Base-by-base conservation (phyloP, 495 filamentous ascomycete genomes). In the Annulohypoxylon nitens region DNA sequence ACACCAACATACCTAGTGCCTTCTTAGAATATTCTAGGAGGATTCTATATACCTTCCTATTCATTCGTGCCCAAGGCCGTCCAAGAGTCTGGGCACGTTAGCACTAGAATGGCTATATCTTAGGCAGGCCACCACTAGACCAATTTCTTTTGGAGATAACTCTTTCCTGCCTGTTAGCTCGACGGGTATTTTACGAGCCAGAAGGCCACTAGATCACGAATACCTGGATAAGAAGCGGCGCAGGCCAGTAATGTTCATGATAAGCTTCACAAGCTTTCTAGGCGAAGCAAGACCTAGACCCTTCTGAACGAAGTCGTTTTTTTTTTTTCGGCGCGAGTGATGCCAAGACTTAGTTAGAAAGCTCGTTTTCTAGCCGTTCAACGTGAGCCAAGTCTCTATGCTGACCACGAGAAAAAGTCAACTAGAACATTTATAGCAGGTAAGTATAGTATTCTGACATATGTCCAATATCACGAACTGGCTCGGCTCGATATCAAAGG, bases 181-280 rank as follows among this genome's bases (percentile, higher is more conserved):
- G 12, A 47, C 14, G 43, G 16, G 5, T 18, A 16, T 47, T 47
- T 47, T 47, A 47, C 43, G 12, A 47, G 16, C 14, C 9, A 18
- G 14, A 11, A 47, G n/a, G 4, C 18, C n/a, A 9, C 8, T 51
- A 51, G 23, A 11, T 4, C n/a, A 26, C 20, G 48, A 11, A 11
- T n/a, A 43, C 20, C 48, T 51, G 5, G 14, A 7, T 33, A 54
- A 54, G 25, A 10, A 25, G 14, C 4, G 18, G 54, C 54, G 41
- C 54, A 5, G 37, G 23, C 39, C 20, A 50, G 37, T 16, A 20
- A 37, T 18, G 30, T 11, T 4, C 8, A 50, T 18, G 64, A 67
- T 58, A 67, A 61, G 55, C 54, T 61, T 51, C 55, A 39, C 54
- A 67, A 67, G 54, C 43, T 61, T 60, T 60, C 26, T 67, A 39